Percentiles rank a stretch among this genome's conserved stretches.
These are phyloP conservation scores for Aphanomyces invadans DNA, from an alignment of 352 stramenopile species.

Conservation along the genomic window DNA sequence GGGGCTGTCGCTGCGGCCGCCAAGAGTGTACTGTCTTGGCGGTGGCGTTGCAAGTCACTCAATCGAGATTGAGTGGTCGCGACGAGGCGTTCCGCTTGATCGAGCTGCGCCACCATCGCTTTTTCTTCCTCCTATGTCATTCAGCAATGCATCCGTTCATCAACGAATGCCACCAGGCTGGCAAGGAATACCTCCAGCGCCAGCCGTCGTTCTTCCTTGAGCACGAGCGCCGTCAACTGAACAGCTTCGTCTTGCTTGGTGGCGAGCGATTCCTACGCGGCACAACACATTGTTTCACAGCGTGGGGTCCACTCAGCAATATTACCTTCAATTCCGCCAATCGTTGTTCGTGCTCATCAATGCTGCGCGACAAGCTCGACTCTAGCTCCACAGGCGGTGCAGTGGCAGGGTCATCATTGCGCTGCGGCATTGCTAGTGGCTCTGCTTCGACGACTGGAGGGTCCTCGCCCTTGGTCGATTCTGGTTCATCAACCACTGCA, in stretches of 20 bases:
- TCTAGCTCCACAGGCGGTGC: conserved; percentile 10
- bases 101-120: background rate
- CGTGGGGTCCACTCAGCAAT: too few relatives aligned
- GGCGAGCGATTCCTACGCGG: background rate
- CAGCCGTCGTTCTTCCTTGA: conserved; percentile 12
- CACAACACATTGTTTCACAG: background rate
- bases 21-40: background rate
- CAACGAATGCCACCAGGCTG: too few relatives aligned
- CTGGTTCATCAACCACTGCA: background rate
- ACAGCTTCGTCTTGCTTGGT: conserved; percentile 14
- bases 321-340: conserved; percentile 12
- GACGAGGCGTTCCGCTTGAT: conserved; percentile 16
- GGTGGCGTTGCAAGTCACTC: background rate
- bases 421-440: background rate
- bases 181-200: conserved; percentile 14
- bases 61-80: background rate
- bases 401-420: background rate
- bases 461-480: background rate
- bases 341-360: conserved; percentile 15
- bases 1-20: too few relatives aligned
- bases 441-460: background rate
- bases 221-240: background rate
- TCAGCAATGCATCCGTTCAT: background rate
- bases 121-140: conserved; percentile 3
- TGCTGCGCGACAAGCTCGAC: conserved; percentile 4